Evolutionary conservation across 768 basidiomycete species (phyloP).

Genomic region (Panaeolus cyanescens): DNA sequence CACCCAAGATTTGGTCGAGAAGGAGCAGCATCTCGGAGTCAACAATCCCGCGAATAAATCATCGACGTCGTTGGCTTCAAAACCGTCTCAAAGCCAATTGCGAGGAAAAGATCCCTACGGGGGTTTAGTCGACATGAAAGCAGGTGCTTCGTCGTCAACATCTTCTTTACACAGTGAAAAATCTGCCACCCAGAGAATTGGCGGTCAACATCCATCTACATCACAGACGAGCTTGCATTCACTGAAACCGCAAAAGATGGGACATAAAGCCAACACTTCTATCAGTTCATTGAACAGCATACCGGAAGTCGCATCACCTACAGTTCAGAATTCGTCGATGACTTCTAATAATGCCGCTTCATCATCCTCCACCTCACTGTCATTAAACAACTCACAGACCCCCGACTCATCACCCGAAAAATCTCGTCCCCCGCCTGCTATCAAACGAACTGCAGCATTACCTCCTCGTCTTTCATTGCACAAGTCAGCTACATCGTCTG

Average conservation of each 20-base stretch:
- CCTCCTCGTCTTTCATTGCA: conserved; percentile 62
- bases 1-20: background rate
- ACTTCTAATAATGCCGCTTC: conserved; percentile 8
- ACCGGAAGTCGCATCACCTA: conserved; percentile 14
- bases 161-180: background rate
- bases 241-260: background rate
- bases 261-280: conserved; percentile 17
- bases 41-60: background rate
- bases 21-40: background rate
- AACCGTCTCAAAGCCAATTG: background rate
- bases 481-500: conserved; percentile 40
- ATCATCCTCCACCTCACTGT: conserved; percentile 6
- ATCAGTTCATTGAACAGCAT: conserved; percentile 25
- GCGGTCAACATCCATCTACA: background rate
- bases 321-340: background rate
- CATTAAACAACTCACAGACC: background rate
- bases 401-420: background rate
- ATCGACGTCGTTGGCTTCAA: background rate
- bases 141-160: background rate
- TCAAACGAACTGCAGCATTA: conserved; percentile 27
- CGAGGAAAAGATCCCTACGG: background rate
- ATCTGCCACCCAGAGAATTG: background rate
- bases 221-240: conserved; percentile 17
- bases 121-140: background rate
- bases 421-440: conserved; percentile 5